Percentiles rank a stretch among this genome's conserved stretches.
phyloP scores from a whole-genome alignment of 1,139 yeast genomes.

The Suhomyces anneliseae region DNA sequence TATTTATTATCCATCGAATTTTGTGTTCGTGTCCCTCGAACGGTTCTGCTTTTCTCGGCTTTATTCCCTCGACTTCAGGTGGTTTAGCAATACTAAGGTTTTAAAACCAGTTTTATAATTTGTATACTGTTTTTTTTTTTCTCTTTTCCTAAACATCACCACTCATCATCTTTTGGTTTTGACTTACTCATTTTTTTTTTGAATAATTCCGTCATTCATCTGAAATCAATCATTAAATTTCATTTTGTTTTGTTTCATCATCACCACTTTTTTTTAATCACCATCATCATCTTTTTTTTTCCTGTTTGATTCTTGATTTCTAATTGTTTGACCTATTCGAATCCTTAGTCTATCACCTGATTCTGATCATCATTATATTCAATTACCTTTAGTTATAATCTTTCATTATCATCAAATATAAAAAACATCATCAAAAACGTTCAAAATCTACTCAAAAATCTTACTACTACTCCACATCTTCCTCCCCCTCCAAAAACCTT shows the following conservation, averaged over 20 bases:
- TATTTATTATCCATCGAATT: background rate
- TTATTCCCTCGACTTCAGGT: background rate
- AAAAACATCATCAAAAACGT: background rate
- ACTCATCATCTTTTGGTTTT: background rate
- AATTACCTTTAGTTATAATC: too few species aligned
- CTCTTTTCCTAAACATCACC: background rate
- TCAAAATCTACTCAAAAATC: too few species aligned
- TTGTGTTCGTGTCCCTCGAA: background rate
- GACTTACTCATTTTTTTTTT: background rate
- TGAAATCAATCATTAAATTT: background rate
- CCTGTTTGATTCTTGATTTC: too few species aligned
- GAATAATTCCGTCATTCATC: background rate
- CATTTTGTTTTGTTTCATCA: background rate
- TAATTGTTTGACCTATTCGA: too few species aligned
- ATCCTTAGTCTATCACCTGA: too few species aligned
- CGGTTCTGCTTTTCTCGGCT: background rate
- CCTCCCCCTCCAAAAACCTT: too few species aligned
- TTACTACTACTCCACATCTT: too few species aligned
- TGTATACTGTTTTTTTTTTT: background rate
- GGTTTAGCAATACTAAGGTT: background rate
- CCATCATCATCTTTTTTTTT: background rate
- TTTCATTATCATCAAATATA: background rate
- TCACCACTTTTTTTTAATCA: background rate
- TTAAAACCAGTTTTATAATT: background rate
- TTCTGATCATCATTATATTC: too few species aligned